Evolutionary conservation across 495 filamentous ascomycete genomes (phyloP).

Genomic region (Penicillium canariense): DNA sequence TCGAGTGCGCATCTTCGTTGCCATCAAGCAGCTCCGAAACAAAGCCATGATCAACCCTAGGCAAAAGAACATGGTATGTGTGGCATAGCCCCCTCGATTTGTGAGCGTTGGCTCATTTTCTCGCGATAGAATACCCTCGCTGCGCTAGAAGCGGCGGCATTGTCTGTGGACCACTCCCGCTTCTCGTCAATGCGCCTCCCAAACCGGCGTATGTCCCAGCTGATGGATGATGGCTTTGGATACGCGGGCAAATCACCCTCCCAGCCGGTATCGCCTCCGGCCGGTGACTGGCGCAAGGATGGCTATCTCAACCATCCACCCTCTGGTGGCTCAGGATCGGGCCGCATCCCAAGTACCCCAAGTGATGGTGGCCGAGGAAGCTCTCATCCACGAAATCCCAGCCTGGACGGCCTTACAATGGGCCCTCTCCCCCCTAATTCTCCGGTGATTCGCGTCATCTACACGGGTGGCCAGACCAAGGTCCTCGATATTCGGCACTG

Average conservation of each 20-base stretch:
- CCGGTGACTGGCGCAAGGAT: conserved; percentile 49
- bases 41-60: conserved; percentile 80
- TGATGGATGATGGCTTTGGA: conserved; percentile 46
- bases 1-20: conserved; percentile 88
- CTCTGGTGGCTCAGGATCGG: conserved; percentile 47
- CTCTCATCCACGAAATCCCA: conserved; percentile 59
- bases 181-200: conserved; percentile 53
- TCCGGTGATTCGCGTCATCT: conserved; percentile 87
- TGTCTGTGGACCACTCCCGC: conserved; percentile 68
- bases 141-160: conserved; percentile 44
- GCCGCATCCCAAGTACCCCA: conserved; percentile 47
- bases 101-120: background rate
- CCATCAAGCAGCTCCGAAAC: conserved; percentile 87
- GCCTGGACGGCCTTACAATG: conserved; percentile 78
- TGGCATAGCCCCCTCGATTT: background rate
- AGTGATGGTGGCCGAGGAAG: conserved; percentile 40
- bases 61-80: conserved; percentile 79
- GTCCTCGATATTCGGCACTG: conserved; percentile 87
- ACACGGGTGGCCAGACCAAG: conserved; percentile 83
- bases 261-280: conserved; percentile 68
- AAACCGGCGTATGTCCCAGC: conserved; percentile 72
- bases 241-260: conserved; percentile 54
- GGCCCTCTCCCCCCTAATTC: conserved; percentile 74
- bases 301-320: conserved; percentile 53
- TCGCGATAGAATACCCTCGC: conserved; percentile 41